Evolutionary conservation across 305 asterid species (phyloP).

Genomic region (Fraxinus baroniana): DNA sequence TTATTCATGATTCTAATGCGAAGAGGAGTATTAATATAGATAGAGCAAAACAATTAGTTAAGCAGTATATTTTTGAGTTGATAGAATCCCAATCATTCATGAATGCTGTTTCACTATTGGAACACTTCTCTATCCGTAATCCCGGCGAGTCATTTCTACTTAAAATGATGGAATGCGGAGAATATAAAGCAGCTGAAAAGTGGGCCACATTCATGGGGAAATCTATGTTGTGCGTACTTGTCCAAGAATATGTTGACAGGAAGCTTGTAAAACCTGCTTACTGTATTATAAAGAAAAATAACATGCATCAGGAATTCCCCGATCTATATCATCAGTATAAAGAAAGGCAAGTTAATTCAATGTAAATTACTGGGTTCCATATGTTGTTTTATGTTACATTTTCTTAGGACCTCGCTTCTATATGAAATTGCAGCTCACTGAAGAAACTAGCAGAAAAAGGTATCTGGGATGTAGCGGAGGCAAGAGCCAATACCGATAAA

Average conservation of each 20-base stretch:
- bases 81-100: conserved; percentile 54
- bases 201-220: conserved; percentile 91
- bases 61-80: conserved; percentile 54
- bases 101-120: conserved; percentile 64
- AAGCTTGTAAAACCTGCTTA: conserved; percentile 52
- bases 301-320: conserved; percentile 75
- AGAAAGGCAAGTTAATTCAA: conserved; percentile 65
- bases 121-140: conserved; percentile 66
- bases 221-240: conserved; percentile 59
- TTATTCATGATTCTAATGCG: conserved; percentile 33
- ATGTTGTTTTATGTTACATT: conserved; percentile 14
- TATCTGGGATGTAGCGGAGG: conserved; percentile 93
- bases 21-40: conserved; percentile 31
- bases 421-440: conserved; percentile 58
- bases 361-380: conserved; percentile 22
- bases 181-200: conserved; percentile 82
- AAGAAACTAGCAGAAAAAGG: conserved; percentile 97
- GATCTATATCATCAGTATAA: conserved; percentile 73
- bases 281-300: conserved; percentile 63
- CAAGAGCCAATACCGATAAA: conserved; percentile 59
- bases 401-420: conserved; percentile 14
- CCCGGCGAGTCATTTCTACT: conserved; percentile 63
- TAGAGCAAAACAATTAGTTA: conserved; percentile 55
- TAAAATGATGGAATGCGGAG: conserved; percentile 58
- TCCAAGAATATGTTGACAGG: conserved; percentile 59